Base-by-base conservation (phyloP, 2,329 filamentous ascomycete species). In the Tolypocladium tundrense region DNA sequence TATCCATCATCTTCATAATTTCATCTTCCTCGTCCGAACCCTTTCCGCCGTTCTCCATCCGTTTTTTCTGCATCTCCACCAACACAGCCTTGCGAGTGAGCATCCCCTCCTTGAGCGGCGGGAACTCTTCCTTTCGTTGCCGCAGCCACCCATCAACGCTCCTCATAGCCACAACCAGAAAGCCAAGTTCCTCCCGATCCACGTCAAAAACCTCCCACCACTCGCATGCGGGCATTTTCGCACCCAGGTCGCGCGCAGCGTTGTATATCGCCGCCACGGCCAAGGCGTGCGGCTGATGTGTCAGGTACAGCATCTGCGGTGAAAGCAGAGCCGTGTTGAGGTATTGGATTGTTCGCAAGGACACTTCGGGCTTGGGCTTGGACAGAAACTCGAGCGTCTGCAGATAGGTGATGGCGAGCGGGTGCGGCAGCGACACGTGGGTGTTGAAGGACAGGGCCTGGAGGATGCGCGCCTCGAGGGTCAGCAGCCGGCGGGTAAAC, bases 121-220 rank as follows among this genome's bases (percentile, higher is more conserved):
- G 75, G 75, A 84, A 80, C 55, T 79, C 80, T 55, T 79, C 77
- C 65, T 73, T 79, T 66, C 89, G 85, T 48, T 78, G 78, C 60
- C 73, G 74, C 57, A 85, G 84, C 73, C 88, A 91, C 0, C 83
- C 85, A 61, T 88, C 86, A 57, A 95, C 76, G 66, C 92, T 97
- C 61, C 85, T 78, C 81, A 97, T 83, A 0, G 82, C 91, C 13
- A 97, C 90, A 4, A 96, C 91, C 59, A 97, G 73, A 65, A 97
- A 97, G 0, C 94, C 94, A 41, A 99, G 78, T 70, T 96, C 91
- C 76, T 99, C 94, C 55, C 94, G 81, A 66, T 97, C 92, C 9
- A 94, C 90, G 72, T 99, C 94, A 70, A 97, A 97, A 0, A 97
- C 90, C 72, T 97, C 92, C 94, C 94, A 99, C 94, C 94, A 99